Conservation (phyloP, 225 moss, liverwort and hornwort species). For the Asterella californica region DNA sequence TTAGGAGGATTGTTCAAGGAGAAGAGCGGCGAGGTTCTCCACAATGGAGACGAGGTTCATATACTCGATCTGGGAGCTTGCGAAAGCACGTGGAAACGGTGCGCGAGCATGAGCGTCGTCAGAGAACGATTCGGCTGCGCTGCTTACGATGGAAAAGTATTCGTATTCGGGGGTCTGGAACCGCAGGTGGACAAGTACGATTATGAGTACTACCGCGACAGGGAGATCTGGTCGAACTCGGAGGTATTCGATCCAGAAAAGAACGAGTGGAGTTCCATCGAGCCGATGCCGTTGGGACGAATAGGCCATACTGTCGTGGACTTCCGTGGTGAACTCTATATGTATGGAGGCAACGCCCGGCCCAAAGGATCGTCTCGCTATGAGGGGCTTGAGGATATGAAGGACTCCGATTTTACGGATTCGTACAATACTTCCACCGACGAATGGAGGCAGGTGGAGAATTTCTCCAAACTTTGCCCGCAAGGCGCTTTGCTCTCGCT, state of each 20-base stretch:
- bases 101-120: slow-evolving; percentile 28
- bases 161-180: slow-evolving; percentile 31
- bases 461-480: slow-evolving; percentile 23
- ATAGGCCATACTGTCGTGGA: slow-evolving; percentile 23
- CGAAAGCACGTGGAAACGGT: slow-evolving; percentile 24
- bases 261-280: slow-evolving; percentile 32
- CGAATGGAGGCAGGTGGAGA: slow-evolving; percentile 30
- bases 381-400: slow-evolving; percentile 14
- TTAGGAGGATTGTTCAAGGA: slow-evolving; percentile 29
- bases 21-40: slow-evolving; percentile 18
- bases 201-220: not conserved
- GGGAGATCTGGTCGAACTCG: slow-evolving; percentile 8
- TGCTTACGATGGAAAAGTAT: slow-evolving; percentile 34
- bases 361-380: slow-evolving; percentile 5
- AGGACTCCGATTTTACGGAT: slow-evolving; percentile 33
- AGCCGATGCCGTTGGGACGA: slow-evolving; percentile 30
- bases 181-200: slow-evolving; percentile 27
- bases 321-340: slow-evolving; percentile 22
- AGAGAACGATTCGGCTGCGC: slow-evolving; percentile 31
- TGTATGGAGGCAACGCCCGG: slow-evolving; percentile 28
- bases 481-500: not conserved
- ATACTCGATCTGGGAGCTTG: slow-evolving; percentile 33
- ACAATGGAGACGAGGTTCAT: slow-evolving; percentile 26
- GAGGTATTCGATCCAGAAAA: slow-evolving; percentile 36
- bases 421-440: slow-evolving; percentile 25